phyloP scores from a whole-genome alignment of 768 basidiomycete species.

The Lyophyllum semitale region DNA sequence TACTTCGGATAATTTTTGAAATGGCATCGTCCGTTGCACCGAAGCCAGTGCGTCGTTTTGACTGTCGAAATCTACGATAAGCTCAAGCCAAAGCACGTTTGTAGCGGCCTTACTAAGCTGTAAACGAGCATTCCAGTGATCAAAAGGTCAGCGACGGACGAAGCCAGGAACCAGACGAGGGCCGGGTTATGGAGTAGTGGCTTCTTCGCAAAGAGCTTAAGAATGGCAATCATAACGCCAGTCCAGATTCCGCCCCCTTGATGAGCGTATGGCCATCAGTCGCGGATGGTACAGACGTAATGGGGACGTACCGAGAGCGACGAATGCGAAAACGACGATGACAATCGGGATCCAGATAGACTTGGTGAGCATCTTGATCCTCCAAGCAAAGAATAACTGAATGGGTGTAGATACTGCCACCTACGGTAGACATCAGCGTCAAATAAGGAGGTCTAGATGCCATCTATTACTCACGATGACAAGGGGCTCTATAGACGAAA shows the following conservation, averaged over 20 bases:
- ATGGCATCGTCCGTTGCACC: constrained; percentile 35
- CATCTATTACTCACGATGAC: constrained; percentile 31
- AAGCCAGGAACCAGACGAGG: constrained; percentile 45
- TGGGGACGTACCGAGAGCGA: constrained; percentile 31
- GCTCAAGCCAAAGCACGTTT: neutral
- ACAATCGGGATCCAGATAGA: constrained; percentile 24
- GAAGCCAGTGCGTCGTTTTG: constrained; percentile 35
- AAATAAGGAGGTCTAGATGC: neutral
- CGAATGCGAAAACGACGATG: constrained; percentile 27
- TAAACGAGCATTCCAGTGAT: constrained; percentile 45
- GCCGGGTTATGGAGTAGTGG: constrained; percentile 32
- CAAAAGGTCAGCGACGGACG: constrained; percentile 45
- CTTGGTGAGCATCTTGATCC: constrained; percentile 35
- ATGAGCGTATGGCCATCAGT: neutral
- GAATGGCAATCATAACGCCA: constrained; percentile 22
- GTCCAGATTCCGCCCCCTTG: constrained; percentile 36
- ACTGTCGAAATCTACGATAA: constrained; percentile 23
- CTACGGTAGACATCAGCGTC: constrained; percentile 18
- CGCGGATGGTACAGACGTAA: neutral
- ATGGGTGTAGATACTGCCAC: constrained; percentile 40
- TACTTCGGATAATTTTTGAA: constrained; percentile 34
- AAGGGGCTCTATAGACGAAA: constrained; percentile 27
- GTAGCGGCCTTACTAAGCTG: constrained; percentile 37
- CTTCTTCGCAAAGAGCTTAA: constrained; percentile 29
- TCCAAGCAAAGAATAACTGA: constrained; percentile 43